Conservation (phyloP, 495 filamentous ascomycete species). For the Penicillium herquei region DNA sequence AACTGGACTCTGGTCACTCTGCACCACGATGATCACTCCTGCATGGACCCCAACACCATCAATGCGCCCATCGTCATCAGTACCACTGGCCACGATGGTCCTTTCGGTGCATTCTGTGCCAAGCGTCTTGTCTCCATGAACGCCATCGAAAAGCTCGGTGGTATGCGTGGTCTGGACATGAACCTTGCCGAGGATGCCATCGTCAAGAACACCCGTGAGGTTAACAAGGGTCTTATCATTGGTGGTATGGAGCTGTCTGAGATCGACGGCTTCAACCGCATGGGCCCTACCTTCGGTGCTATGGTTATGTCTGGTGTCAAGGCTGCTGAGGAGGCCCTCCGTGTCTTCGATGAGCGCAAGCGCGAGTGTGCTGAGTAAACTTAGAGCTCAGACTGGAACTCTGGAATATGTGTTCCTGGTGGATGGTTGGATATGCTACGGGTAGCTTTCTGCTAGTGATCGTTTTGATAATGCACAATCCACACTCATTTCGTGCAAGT, state of each 20-base stretch:
- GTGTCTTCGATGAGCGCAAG: slow-evolving; percentile 74
- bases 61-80: slow-evolving; percentile 82
- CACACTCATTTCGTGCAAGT: slow-evolving; percentile 22
- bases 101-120: slow-evolving; percentile 84
- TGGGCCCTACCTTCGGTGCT: slow-evolving; percentile 77
- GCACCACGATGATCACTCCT: slow-evolving; percentile 88
- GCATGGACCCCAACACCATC: slow-evolving; percentile 97
- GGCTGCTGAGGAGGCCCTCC: slow-evolving; percentile 80
- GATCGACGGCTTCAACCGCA: slow-evolving; percentile 84
- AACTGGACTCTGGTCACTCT: slow-evolving; percentile 92
- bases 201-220: slow-evolving; percentile 82
- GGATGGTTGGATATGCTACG: slow-evolving; percentile 3
- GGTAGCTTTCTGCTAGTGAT: slow-evolving; percentile 5
- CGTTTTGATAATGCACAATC: slow-evolving; percentile 15
- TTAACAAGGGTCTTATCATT: slow-evolving; percentile 83
- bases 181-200: slow-evolving; percentile 85
- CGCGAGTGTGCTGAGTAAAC: slow-evolving; percentile 52
- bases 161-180: slow-evolving; percentile 92
- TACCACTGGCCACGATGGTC: slow-evolving; percentile 88
- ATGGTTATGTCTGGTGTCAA: slow-evolving; percentile 85
- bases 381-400: not conserved
- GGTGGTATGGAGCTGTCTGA: slow-evolving; percentile 92
- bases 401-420: slow-evolving; percentile 1
- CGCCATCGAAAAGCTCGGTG: slow-evolving; percentile 74
- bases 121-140: slow-evolving; percentile 84